A percentile compares a stretch with the other conserved stretches of the same genome.
These are phyloP conservation scores for Obba rivulosa DNA, from an alignment of 768 basidiomycete genomes.

Conservation along the genomic window DNA sequence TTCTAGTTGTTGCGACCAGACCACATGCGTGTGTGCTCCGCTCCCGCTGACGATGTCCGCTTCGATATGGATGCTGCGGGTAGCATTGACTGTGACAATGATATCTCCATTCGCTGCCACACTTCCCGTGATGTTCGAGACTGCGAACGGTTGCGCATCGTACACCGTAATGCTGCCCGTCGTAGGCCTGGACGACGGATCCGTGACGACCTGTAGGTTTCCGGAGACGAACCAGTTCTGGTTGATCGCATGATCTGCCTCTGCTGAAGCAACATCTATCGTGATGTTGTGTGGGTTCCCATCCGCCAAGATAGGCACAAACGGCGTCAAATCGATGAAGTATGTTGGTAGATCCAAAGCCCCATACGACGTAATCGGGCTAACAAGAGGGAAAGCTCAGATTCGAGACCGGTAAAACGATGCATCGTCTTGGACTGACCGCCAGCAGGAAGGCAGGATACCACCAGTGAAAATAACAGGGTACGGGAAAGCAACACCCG, in stretches of 20 bases:
- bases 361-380: conserved; percentile 73
- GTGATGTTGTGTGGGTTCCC: conserved; percentile 65
- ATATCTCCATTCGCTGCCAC: conserved; percentile 39
- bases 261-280: conserved; percentile 69
- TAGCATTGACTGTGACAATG: conserved; percentile 58
- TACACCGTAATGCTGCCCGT: conserved; percentile 63
- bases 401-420: not conserved
- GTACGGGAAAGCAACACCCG: conserved; percentile 55
- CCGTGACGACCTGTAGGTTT: conserved; percentile 60
- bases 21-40: conserved; percentile 48
- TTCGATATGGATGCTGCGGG: conserved; percentile 53
- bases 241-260: conserved; percentile 57
- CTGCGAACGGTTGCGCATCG: conserved; percentile 51
- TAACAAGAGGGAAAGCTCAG: conserved; percentile 12
- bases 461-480: conserved; percentile 67
- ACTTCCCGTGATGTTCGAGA: conserved; percentile 42
- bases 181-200: conserved; percentile 57
- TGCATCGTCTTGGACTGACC: conserved; percentile 31
- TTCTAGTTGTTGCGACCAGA: conserved; percentile 54
- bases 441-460: conserved; percentile 65
- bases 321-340: conserved; percentile 73
- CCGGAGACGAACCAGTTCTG: conserved; percentile 79
- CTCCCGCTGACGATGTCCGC: conserved; percentile 58
- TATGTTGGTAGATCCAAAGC: conserved; percentile 76
- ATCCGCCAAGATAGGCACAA: conserved; percentile 64